Conservation (phyloP, 2,329 filamentous ascomycete genomes). For the Pseudopyricularia cyperi region DNA sequence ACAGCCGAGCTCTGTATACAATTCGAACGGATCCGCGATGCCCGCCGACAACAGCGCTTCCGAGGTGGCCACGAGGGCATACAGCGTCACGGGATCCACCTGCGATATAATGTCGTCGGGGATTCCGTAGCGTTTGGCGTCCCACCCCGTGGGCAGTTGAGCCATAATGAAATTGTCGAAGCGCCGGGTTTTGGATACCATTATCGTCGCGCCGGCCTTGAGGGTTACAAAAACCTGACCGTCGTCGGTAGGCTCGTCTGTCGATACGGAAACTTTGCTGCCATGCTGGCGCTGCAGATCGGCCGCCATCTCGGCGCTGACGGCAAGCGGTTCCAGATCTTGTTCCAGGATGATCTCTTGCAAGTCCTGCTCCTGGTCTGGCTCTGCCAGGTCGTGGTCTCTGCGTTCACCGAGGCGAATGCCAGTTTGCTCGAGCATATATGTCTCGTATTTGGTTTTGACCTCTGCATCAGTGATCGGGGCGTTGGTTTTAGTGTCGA, state of each 20-base stretch:
- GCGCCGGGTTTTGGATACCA: slow-evolving; percentile 17
- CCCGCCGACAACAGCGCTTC: slow-evolving; percentile 21
- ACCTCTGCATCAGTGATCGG: slow-evolving; percentile 18
- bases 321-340: slow-evolving; percentile 20
- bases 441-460: slow-evolving; percentile 14
- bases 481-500: slow-evolving; percentile 13
- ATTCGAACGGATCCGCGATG: slow-evolving; percentile 16
- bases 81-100: slow-evolving; percentile 19
- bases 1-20: slow-evolving; percentile 8
- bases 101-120: slow-evolving; percentile 20
- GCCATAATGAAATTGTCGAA: slow-evolving; percentile 16
- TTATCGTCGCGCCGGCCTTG: slow-evolving; percentile 16
- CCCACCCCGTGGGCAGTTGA: slow-evolving; percentile 21
- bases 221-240: slow-evolving; percentile 13
- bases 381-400: slow-evolving; percentile 10
- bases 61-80: slow-evolving; percentile 15
- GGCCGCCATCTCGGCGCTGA: slow-evolving; percentile 14
- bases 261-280: slow-evolving; percentile 14
- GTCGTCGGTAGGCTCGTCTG: slow-evolving; percentile 6
- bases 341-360: slow-evolving; percentile 19
- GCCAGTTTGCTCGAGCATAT: slow-evolving; percentile 19
- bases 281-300: slow-evolving; percentile 18
- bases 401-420: slow-evolving; percentile 18
- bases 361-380: slow-evolving; percentile 14
- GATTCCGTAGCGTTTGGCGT: slow-evolving; percentile 19